Evolutionary conservation across 2,329 filamentous ascomycete species (phyloP).

Genomic region (Xylaria sp.): DNA sequence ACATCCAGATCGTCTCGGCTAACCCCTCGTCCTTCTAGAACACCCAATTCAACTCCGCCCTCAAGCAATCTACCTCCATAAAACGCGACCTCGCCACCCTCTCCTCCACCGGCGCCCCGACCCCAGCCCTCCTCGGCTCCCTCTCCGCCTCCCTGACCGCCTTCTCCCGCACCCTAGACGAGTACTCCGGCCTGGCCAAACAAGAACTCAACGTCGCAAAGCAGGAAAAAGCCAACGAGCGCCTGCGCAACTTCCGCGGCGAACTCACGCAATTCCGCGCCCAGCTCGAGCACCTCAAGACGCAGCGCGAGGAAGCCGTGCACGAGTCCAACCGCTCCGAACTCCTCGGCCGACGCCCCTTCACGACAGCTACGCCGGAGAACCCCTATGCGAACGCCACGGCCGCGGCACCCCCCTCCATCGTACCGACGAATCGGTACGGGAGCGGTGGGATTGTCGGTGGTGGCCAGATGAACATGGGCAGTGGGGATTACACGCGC

Average conservation of each 20-base stretch:
- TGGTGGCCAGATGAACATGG: conserved; percentile 40
- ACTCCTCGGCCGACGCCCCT: conserved; percentile 78
- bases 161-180: conserved; percentile 85
- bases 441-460: conserved; percentile 28
- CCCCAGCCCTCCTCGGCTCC: conserved; percentile 54
- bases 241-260: conserved; percentile 75
- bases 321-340: conserved; percentile 66
- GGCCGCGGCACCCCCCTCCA: conserved; percentile 32
- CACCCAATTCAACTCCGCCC: conserved; percentile 77
- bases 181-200: conserved; percentile 79
- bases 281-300: conserved; percentile 72
- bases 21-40: conserved; percentile 47
- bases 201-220: conserved; percentile 88
- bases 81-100: conserved; percentile 71
- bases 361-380: conserved; percentile 73
- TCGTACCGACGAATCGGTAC: conserved; percentile 38
- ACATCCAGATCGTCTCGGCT: not conserved
- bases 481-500: conserved; percentile 59
- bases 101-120: conserved; percentile 49
- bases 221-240: conserved; percentile 82
- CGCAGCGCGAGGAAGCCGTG: conserved; percentile 67
- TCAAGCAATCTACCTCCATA: conserved; percentile 78
- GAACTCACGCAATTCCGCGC: conserved; percentile 76
- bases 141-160: conserved; percentile 64
- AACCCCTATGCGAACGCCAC: conserved; percentile 75